These are phyloP conservation scores for Erodium trifolium DNA, from an alignment of 441 rosid species.

Conservation along the genomic window DNA sequence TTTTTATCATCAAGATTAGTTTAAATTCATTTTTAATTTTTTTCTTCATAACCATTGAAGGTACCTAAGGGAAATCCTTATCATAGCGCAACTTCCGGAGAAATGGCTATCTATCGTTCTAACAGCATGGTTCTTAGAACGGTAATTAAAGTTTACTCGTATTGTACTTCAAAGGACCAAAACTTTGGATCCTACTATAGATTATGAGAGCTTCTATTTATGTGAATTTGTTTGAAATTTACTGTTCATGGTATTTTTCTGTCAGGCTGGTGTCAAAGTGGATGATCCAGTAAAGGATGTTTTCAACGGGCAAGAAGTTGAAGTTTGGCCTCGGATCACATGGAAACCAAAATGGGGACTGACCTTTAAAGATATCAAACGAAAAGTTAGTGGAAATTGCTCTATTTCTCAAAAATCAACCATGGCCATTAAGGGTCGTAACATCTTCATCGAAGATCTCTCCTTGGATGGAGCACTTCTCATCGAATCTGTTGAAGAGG, in stretches of 20 bases:
- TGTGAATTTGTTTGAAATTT: no score
- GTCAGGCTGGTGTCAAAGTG: constrained; percentile 66
- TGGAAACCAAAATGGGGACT: constrained; percentile 95
- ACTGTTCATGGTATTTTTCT: background rate
- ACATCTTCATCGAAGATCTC: constrained; percentile 47
- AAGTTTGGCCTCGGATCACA: constrained; percentile 77
- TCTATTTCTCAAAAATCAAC: constrained; percentile 65
- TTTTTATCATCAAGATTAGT: background rate
- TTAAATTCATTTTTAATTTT: constrained; percentile 5
- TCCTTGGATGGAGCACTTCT: constrained; percentile 75
- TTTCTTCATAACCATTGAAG: constrained; percentile 28
- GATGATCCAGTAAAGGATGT: constrained; percentile 54
- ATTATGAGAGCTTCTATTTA: no score
- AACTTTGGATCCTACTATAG: background rate
- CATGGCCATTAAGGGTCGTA: constrained; percentile 56
- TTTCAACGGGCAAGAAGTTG: constrained; percentile 87
- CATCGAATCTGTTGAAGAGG: constrained; percentile 54
- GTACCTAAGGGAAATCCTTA: constrained; percentile 93
- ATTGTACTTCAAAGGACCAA: background rate
- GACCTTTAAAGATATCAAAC: constrained; percentile 57
- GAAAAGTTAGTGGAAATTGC: constrained; percentile 48
- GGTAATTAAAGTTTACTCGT: constrained; percentile 26
- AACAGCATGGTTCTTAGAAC: constrained; percentile 67
- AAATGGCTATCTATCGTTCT: constrained; percentile 86
- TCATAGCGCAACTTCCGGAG: constrained; percentile 97